phyloP scores from a whole-genome alignment of 345 rosid species.

The Salix suchowensis region DNA sequence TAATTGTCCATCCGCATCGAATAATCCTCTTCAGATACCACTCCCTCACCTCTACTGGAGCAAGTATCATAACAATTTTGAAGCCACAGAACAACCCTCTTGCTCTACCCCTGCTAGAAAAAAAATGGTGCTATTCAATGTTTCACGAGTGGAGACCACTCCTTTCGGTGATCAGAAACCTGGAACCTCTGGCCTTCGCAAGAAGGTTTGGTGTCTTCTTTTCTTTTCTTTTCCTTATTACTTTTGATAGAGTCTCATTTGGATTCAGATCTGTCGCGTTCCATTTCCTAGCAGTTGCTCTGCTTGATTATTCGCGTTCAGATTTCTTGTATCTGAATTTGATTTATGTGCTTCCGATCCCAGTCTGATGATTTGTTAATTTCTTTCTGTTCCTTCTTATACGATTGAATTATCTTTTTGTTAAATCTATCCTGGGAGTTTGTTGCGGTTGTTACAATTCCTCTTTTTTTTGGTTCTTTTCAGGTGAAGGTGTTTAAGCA shows the following conservation, averaged over 20 bases:
- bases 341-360: neutral
- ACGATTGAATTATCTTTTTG: neutral
- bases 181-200: slow-evolving; percentile 98
- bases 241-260: neutral
- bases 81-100: neutral
- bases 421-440: neutral
- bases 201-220: slow-evolving; percentile 54
- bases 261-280: neutral
- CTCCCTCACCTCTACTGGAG: neutral
- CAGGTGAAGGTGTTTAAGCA: slow-evolving; percentile 92
- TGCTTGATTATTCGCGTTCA: neutral
- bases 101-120: neutral
- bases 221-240: neutral
- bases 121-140: slow-evolving; percentile 58
- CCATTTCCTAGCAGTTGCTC: neutral
- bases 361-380: neutral
- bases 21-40: neutral
- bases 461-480: slow-evolving; percentile 4
- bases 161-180: slow-evolving; percentile 96
- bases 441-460: neutral
- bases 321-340: neutral
- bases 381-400: neutral
- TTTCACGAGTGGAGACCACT: slow-evolving; percentile 50
- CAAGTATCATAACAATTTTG: neutral
- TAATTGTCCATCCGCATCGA: neutral